Conservation (phyloP, 78 protist genomes). For the Chrysochromulina parva region DNA sequence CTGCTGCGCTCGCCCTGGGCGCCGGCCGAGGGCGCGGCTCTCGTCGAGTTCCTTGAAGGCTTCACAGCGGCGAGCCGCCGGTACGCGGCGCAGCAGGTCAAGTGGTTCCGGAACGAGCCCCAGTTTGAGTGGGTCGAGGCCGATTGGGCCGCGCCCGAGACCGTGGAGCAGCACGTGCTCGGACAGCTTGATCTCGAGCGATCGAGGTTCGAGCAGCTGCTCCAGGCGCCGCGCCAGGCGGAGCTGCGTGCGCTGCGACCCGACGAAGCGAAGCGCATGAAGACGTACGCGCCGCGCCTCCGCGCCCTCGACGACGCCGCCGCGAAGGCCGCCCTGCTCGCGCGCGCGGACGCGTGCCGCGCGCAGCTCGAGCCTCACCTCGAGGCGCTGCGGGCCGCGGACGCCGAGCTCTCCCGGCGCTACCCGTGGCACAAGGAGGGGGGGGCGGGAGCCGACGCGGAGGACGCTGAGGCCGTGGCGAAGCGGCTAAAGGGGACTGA, state of each 20-base stretch:
- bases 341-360: not conserved
- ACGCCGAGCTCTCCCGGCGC: too few relatives aligned
- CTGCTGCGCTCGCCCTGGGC: not conserved
- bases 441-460: too few relatives aligned
- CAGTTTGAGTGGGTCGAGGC: not conserved
- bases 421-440: too few relatives aligned
- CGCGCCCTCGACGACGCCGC: not conserved
- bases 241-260: not conserved
- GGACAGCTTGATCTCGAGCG: not conserved
- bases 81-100: not conserved
- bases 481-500: too few relatives aligned
- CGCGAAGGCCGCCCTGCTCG: not conserved
- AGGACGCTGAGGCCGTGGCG: too few relatives aligned
- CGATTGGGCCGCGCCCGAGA: not conserved
- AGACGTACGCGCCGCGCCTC: not conserved
- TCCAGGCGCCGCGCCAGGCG: not conserved
- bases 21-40: not conserved
- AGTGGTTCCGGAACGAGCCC: conserved; percentile 11
- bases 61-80: not conserved
- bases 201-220: not conserved
- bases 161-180: not conserved
- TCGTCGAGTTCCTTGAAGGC: not conserved
- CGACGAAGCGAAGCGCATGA: not conserved
- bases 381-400: not conserved
- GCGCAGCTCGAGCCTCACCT: not conserved